A percentile compares a stretch with the other conserved stretches of the same genome.
Conservation (phyloP, 345 rosid species). For the Pelargonium nanum region DNA sequence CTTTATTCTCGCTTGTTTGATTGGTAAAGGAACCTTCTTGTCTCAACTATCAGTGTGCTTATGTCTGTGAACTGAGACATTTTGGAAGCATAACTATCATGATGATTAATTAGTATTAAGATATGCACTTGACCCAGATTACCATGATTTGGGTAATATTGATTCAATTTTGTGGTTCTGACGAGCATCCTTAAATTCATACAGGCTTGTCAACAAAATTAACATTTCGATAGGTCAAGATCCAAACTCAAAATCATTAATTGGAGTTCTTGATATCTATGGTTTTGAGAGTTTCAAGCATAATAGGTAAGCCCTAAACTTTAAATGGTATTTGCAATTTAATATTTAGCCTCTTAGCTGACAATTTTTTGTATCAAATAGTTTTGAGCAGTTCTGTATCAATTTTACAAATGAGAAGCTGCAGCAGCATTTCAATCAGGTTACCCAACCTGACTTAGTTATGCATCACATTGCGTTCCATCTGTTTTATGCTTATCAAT, state of each 20-base stretch:
- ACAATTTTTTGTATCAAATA: constrained; percentile 18
- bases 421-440: constrained; percentile 99
- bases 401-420: constrained; percentile 97
- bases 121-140: neutral
- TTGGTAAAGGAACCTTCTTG: constrained; percentile 46
- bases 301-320: constrained; percentile 55
- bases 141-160: neutral
- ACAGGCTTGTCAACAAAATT: constrained; percentile 95
- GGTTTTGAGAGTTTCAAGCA: constrained; percentile 97
- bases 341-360: constrained; percentile 13
- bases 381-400: constrained; percentile 99
- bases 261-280: constrained; percentile 98
- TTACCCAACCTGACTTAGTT: constrained; percentile 9
- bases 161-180: constrained; percentile 6
- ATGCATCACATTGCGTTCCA: constrained; percentile 2
- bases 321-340: constrained; percentile 10
- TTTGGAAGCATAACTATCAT: neutral
- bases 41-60: constrained; percentile 3
- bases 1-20: constrained; percentile 94
- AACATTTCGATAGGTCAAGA: constrained; percentile 95
- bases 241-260: constrained; percentile 86
- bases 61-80: neutral
- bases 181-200: constrained; percentile 6
- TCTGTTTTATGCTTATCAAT: constrained; percentile 5
- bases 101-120: neutral